Evolutionary conservation across 2,329 filamentous ascomycete genomes (phyloP).

Genomic region (Coleophoma cylindrospora): DNA sequence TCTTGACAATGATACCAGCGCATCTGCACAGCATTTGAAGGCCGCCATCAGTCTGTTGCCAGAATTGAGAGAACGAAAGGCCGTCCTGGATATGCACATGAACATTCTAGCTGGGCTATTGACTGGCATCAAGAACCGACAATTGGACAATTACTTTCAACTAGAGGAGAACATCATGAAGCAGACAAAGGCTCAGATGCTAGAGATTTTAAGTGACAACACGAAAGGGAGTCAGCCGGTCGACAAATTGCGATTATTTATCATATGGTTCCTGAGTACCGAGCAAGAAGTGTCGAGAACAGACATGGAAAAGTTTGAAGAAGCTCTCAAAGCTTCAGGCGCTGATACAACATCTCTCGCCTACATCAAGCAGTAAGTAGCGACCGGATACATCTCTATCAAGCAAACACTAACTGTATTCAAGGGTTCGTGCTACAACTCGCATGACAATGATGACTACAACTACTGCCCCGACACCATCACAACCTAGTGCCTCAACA

Average conservation of each 20-base stretch:
- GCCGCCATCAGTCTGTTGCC: conserved; percentile 90
- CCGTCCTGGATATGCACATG: conserved; percentile 97
- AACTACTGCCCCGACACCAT: conserved; percentile 55
- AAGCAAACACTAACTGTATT: conserved; percentile 11
- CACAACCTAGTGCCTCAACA: conserved; percentile 53
- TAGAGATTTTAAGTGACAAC: conserved; percentile 77
- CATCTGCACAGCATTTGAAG: conserved; percentile 91
- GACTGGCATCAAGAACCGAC: conserved; percentile 84
- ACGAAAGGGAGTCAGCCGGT: conserved; percentile 78
- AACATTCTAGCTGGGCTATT: conserved; percentile 80
- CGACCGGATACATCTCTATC: not conserved
- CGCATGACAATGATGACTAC: conserved; percentile 98
- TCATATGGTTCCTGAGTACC: conserved; percentile 95
- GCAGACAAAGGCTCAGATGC: conserved; percentile 81
- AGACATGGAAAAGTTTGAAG: conserved; percentile 83
- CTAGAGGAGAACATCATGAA: conserved; percentile 90
- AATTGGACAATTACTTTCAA: conserved; percentile 94
- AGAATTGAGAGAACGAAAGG: conserved; percentile 87
- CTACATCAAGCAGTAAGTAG: conserved; percentile 76
- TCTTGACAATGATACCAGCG: conserved; percentile 80
- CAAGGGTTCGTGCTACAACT: conserved; percentile 82
- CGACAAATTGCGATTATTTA: conserved; percentile 89
- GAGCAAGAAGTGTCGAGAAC: conserved; percentile 79
- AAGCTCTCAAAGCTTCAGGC: conserved; percentile 71
- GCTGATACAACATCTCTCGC: conserved; percentile 73